These are phyloP conservation scores for Hymenoscyphus fructigenus DNA, from an alignment of 2,329 filamentous ascomycete genomes.

Conservation along the genomic window DNA sequence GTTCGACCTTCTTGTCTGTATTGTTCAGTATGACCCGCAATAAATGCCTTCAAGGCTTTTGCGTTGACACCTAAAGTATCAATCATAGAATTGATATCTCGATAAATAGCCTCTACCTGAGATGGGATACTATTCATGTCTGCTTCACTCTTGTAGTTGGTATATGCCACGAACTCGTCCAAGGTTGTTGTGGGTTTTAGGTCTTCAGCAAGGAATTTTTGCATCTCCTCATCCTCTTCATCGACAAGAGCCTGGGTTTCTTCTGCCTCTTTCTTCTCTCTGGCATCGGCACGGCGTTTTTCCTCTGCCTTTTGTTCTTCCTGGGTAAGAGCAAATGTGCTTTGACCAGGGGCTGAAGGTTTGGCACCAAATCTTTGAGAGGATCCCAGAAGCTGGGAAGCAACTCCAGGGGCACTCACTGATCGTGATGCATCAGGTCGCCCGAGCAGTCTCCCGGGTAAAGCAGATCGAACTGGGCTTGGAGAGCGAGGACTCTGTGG, in stretches of 20 bases:
- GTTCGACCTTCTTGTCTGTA: constrained; percentile 54
- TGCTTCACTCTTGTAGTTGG: constrained; percentile 50
- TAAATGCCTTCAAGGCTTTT: constrained; percentile 55
- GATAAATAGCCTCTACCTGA: constrained; percentile 67
- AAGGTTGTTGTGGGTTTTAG: constrained; percentile 61
- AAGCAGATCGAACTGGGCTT: constrained; percentile 63
- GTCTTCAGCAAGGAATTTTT: constrained; percentile 59
- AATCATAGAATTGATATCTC: constrained; percentile 91
- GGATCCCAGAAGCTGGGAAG: constrained; percentile 50
- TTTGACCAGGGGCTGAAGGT: constrained; percentile 39
- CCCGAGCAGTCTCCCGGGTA: constrained; percentile 50
- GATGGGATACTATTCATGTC: constrained; percentile 54
- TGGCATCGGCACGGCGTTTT: constrained; percentile 37
- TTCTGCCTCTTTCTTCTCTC: constrained; percentile 56
- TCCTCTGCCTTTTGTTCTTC: constrained; percentile 33
- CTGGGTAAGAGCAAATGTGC: constrained; percentile 25
- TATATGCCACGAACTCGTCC: constrained; percentile 66
- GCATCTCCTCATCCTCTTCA: constrained; percentile 68
- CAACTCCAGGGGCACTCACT: constrained; percentile 59
- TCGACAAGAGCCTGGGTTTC: constrained; percentile 59
- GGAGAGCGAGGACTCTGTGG: constrained; percentile 64
- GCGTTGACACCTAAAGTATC: constrained; percentile 88
- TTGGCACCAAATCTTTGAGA: constrained; percentile 48
- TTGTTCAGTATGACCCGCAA: constrained; percentile 64
- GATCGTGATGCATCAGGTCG: constrained; percentile 54